A percentile compares a stretch with the other conserved stretches of the same genome.
Conservation (phyloP, 2,329 filamentous ascomycete genomes). For the Taxawa tesnikishii region DNA sequence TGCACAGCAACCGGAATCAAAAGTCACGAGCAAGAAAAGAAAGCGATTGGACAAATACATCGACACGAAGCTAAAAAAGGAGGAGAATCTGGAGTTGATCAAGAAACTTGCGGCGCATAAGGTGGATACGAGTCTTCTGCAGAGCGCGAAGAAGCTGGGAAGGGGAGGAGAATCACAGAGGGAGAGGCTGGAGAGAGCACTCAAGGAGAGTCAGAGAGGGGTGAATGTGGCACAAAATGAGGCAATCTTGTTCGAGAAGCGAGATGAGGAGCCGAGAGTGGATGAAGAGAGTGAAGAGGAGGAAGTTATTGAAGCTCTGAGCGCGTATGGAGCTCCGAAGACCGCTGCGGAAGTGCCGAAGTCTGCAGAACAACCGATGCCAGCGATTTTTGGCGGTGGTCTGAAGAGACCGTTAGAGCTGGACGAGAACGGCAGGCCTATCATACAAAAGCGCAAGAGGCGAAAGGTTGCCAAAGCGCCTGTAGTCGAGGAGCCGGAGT, state of each 20-base stretch:
- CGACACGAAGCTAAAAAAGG: slow-evolving; percentile 86
- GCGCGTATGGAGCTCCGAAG: slow-evolving; percentile 2
- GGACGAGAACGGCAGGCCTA: slow-evolving; percentile 65
- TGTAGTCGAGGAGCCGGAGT: slow-evolving; percentile 36
- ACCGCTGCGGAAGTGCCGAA: slow-evolving; percentile 5
- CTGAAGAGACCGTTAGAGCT: slow-evolving; percentile 77
- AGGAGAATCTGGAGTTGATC: slow-evolving; percentile 76
- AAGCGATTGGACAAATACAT: slow-evolving; percentile 60
- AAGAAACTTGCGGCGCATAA: slow-evolving; percentile 69
- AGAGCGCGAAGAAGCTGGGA: slow-evolving; percentile 67
- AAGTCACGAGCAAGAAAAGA: slow-evolving; percentile 52
- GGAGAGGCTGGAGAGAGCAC: slow-evolving; percentile 50
- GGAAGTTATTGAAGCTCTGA: slow-evolving; percentile 6
- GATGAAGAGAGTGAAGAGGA: slow-evolving; percentile 12
- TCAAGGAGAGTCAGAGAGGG: slow-evolving; percentile 54
- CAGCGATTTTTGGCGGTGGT: slow-evolving; percentile 51
- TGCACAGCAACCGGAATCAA: slow-evolving; percentile 39
- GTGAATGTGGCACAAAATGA: slow-evolving; percentile 41
- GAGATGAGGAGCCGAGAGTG: slow-evolving; percentile 11
- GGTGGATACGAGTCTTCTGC: slow-evolving; percentile 69
- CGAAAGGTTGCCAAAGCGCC: slow-evolving; percentile 25
- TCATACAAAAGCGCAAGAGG: slow-evolving; percentile 69
- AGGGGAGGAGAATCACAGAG: slow-evolving; percentile 59
- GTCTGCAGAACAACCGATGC: slow-evolving; percentile 1
- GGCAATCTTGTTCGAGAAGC: slow-evolving; percentile 40